These are phyloP conservation scores for Medicago lupulina DNA, from an alignment of 306 rosid genomes.

Conservation along the genomic window DNA sequence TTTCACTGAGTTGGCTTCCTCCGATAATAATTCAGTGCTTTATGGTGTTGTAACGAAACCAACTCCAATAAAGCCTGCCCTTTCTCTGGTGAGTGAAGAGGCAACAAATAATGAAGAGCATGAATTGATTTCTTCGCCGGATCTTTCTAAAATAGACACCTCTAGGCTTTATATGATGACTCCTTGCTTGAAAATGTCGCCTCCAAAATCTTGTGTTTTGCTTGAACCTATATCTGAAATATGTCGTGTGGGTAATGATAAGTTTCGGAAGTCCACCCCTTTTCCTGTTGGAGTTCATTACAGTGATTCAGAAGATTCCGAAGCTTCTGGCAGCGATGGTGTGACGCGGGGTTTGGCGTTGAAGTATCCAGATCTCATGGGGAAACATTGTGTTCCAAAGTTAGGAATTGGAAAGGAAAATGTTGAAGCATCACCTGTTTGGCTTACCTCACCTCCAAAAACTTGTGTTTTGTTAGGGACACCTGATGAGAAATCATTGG, in stretches of 20 bases:
- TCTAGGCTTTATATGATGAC: conserved; percentile 74
- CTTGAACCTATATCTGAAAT: conserved; percentile 81
- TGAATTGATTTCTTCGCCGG: conserved; percentile 48
- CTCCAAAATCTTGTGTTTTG: conserved; percentile 85
- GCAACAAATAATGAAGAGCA: conserved; percentile 41
- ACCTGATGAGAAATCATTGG: conserved; percentile 56
- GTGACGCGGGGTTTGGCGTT: conserved; percentile 58
- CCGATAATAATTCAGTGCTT: conserved; percentile 35
- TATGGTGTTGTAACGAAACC: conserved; percentile 39
- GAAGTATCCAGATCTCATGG: conserved; percentile 74
- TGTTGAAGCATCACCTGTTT: conserved; percentile 71
- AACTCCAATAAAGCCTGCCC: conserved; percentile 57
- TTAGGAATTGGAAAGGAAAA: conserved; percentile 52
- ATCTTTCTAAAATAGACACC: conserved; percentile 47
- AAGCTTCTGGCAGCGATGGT: conserved; percentile 52
- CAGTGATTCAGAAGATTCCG: conserved; percentile 55
- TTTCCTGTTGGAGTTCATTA: conserved; percentile 73
- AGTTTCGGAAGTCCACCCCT: conserved; percentile 67
- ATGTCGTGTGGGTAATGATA: conserved; percentile 43
- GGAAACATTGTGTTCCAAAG: conserved; percentile 54
- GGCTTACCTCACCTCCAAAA: conserved; percentile 90
- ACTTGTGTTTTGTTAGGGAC: conserved; percentile 84
- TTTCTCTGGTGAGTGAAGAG: conserved; percentile 46
- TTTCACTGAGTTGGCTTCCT: conserved; percentile 50
- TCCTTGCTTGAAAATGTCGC: conserved; percentile 82